phyloP scores from a whole-genome alignment of 768 basidiomycete genomes.

The Infundibulicybe gibba region DNA sequence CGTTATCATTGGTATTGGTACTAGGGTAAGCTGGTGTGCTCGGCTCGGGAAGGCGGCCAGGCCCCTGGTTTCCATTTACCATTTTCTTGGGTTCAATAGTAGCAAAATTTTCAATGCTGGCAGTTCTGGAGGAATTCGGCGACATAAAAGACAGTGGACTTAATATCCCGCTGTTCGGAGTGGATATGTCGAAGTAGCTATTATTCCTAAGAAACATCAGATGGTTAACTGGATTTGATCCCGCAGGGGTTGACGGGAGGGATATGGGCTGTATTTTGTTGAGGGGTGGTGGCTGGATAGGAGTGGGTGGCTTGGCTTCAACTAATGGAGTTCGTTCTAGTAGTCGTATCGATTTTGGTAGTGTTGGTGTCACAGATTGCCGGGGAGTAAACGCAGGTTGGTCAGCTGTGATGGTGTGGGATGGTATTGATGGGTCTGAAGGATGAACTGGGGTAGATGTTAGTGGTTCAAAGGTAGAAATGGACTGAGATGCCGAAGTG shows the following conservation, averaged over 20 bases:
- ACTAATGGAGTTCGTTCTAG: constrained; percentile 6
- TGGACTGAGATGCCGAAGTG: too few species aligned
- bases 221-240: constrained; percentile 23
- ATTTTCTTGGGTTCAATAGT: not conserved
- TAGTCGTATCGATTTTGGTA: constrained; percentile 19
- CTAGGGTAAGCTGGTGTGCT: constrained; percentile 1
- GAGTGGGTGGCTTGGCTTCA: constrained; percentile 10
- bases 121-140: constrained; percentile 20
- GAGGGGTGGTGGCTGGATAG: constrained; percentile 34
- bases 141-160: constrained; percentile 40
- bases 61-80: not conserved
- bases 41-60: not conserved
- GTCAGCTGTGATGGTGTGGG: not conserved
- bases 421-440: not conserved
- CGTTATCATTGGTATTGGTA: constrained; percentile 11
- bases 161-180: constrained; percentile 28
- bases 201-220: constrained; percentile 29
- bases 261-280: constrained; percentile 39
- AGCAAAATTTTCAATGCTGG: constrained; percentile 1
- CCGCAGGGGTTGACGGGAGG: constrained; percentile 40
- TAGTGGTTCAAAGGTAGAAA: constrained; percentile 11
- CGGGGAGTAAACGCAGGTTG: not conserved
- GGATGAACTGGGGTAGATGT: not conserved
- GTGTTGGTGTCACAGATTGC: constrained; percentile 7
- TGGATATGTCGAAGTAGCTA: constrained; percentile 14